A percentile compares a stretch with the other conserved stretches of the same genome.
Conservation (phyloP, 2,329 filamentous ascomycete genomes). For the Septoria linicola region DNA sequence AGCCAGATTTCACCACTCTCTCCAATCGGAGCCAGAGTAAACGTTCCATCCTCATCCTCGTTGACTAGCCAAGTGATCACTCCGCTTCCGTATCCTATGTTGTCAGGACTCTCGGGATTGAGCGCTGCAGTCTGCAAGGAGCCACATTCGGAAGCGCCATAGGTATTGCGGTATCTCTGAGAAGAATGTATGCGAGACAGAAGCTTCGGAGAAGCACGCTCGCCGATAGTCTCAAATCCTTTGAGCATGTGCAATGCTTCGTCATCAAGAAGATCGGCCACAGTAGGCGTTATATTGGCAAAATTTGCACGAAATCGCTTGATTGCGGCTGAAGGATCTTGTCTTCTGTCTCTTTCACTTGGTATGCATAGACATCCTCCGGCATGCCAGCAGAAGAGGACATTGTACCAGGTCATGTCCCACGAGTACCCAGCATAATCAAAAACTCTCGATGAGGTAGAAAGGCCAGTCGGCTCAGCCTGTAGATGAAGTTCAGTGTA, state of each 20-base stretch:
- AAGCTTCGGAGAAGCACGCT: slow-evolving; percentile 4
- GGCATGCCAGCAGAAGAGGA: slow-evolving; percentile 14
- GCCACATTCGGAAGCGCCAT: slow-evolving; percentile 4
- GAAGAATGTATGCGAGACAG: slow-evolving; percentile 7
- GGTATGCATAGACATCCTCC: slow-evolving; percentile 8
- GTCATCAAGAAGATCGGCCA: slow-evolving; percentile 10
- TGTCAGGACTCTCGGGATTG: background rate
- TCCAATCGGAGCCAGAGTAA: slow-evolving; percentile 15
- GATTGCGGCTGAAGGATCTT: slow-evolving; percentile 1
- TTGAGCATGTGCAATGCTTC: slow-evolving; percentile 7
- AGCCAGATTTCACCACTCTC: slow-evolving; percentile 46
- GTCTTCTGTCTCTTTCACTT: slow-evolving; percentile 1
- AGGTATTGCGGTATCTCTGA: slow-evolving; percentile 2
- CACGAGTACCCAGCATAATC: slow-evolving; percentile 4
- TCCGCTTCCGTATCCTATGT: slow-evolving; percentile 4
- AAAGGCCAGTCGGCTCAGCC: background rate
- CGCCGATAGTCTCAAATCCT: slow-evolving; percentile 5
- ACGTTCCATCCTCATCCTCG: slow-evolving; percentile 14
- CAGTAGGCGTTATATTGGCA: slow-evolving; percentile 13
- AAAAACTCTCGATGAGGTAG: slow-evolving; percentile 1
- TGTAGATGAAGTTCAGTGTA: slow-evolving; percentile 2
- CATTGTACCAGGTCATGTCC: slow-evolving; percentile 17
- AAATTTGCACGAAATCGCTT: slow-evolving; percentile 9
- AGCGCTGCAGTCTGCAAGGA: slow-evolving; percentile 1
- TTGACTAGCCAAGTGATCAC: slow-evolving; percentile 22